Evolutionary conservation across 192 early-diverging fungal genomes (phyloP).

Genomic region (Allomyces arbusculus): DNA sequence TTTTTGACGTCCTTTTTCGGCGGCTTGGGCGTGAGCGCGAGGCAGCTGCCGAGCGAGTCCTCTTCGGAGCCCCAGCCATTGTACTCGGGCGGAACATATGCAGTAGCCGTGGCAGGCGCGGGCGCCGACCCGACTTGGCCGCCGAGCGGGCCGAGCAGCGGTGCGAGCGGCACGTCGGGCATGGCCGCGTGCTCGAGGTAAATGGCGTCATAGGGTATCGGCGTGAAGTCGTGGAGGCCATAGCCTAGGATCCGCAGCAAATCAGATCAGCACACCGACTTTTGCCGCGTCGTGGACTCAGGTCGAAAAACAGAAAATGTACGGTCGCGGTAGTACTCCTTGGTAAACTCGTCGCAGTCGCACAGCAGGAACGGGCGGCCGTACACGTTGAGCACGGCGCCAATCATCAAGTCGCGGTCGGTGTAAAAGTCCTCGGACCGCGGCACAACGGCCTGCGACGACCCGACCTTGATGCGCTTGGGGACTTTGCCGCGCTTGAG

Average conservation of each 20-base stretch:
- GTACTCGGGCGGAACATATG: not conserved
- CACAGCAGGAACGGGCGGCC: constrained; percentile 1
- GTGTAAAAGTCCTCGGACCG: constrained; percentile 2
- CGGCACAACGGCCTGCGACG: not conserved
- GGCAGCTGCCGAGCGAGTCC: not conserved
- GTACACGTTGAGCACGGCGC: constrained; percentile 4
- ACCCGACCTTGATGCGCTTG: not conserved
- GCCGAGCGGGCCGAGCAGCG: not conserved
- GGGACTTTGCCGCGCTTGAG: constrained; percentile 4
- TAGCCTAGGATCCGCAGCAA: not conserved
- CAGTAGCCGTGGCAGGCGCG: not conserved
- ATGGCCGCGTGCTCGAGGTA: not conserved
- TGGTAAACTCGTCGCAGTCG: constrained; percentile 8
- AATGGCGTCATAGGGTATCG: not conserved
- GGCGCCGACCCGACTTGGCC: too few species aligned
- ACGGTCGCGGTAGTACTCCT: constrained; percentile 2
- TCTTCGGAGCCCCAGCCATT: not conserved
- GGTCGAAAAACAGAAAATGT: too few species aligned
- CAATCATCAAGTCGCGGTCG: constrained; percentile 3
- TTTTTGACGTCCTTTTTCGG: constrained; percentile 1
- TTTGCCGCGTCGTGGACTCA: too few species aligned
- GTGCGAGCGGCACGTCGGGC: not conserved
- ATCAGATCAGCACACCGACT: too few species aligned
- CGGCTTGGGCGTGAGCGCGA: constrained; percentile 1
- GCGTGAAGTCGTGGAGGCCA: constrained; percentile 1